Conservation (phyloP, 768 basidiomycete species). For the Lactarius psammicola region DNA sequence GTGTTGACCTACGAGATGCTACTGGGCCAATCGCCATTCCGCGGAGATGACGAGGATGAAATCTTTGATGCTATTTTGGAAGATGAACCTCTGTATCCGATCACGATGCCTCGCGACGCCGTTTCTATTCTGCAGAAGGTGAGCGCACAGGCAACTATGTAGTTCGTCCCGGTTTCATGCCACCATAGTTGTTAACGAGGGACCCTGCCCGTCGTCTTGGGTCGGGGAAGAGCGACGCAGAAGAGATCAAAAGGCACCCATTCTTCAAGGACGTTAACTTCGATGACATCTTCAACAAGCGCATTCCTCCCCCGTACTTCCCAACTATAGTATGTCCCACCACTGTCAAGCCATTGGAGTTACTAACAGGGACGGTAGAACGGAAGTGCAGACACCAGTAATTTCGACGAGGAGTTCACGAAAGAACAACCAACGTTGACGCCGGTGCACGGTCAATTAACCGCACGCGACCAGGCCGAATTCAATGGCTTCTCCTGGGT, state of each 20-base stretch:
- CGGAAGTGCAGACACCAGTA: slow-evolving; percentile 83
- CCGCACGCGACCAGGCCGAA: slow-evolving; percentile 86
- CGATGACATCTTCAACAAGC: slow-evolving; percentile 96
- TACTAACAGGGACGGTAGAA: slow-evolving; percentile 46
- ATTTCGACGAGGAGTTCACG: slow-evolving; percentile 98
- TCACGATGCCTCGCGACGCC: slow-evolving; percentile 98
- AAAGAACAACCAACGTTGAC: slow-evolving; percentile 95
- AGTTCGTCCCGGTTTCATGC: slow-evolving; percentile 17
- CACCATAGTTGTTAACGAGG: slow-evolving; percentile 76
- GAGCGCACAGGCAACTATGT: slow-evolving; percentile 19
- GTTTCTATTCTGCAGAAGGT: slow-evolving; percentile 96
- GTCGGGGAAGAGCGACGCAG: slow-evolving; percentile 87
- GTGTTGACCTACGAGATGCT: slow-evolving; percentile 99
- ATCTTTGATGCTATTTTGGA: slow-evolving; percentile 99
- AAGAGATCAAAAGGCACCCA: slow-evolving; percentile 94
- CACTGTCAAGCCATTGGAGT: slow-evolving; percentile 1
- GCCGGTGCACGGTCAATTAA: slow-evolving; percentile 93
- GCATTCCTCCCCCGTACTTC: slow-evolving; percentile 96
- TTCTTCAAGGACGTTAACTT: slow-evolving; percentile 99
- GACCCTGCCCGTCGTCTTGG: slow-evolving; percentile 91
- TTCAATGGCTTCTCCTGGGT: slow-evolving; percentile 98
- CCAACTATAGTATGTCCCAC: slow-evolving; percentile 79
- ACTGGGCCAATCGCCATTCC: slow-evolving; percentile 97
- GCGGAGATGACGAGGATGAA: slow-evolving; percentile 99
- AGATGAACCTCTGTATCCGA: slow-evolving; percentile 97